Percentiles rank a stretch among this genome's conserved stretches.
Conservation (phyloP, 208 protist species). For the Histomonas meleagridis region DNA sequence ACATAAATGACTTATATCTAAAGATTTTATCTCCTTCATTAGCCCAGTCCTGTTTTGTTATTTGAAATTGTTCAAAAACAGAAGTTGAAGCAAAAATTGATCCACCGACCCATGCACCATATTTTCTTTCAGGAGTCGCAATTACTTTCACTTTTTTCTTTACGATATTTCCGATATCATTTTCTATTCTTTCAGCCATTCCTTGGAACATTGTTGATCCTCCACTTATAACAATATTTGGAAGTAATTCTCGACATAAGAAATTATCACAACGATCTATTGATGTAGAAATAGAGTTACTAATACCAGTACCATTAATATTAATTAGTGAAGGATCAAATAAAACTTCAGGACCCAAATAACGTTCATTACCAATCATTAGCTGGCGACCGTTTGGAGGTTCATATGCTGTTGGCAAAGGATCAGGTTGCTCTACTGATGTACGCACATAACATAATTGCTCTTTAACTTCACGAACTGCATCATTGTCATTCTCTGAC, state of each 20-base stretch:
- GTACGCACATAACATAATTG: slow-evolving; percentile 14
- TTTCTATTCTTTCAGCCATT: slow-evolving; percentile 83
- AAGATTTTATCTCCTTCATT: background rate
- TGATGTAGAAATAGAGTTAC: slow-evolving; percentile 42
- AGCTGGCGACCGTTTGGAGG: background rate
- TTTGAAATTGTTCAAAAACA: slow-evolving; percentile 38
- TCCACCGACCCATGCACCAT: slow-evolving; percentile 58
- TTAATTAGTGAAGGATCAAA: background rate
- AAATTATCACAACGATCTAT: slow-evolving; percentile 61
- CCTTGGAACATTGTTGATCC: slow-evolving; percentile 64
- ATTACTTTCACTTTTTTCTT: slow-evolving; percentile 53
- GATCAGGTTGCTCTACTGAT: background rate
- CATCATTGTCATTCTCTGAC: slow-evolving; percentile 6
- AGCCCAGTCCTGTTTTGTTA: slow-evolving; percentile 55
- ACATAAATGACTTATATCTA: slow-evolving; percentile 18
- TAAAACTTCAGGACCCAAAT: slow-evolving; percentile 8
- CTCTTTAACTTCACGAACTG: slow-evolving; percentile 29
- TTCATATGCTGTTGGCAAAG: background rate
- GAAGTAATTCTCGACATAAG: slow-evolving; percentile 55
- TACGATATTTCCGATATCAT: slow-evolving; percentile 55
- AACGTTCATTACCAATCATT: background rate
- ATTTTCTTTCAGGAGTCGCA: slow-evolving; percentile 64
- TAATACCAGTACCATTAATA: background rate
- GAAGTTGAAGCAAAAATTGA: slow-evolving; percentile 21
- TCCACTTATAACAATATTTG: slow-evolving; percentile 56